Base-by-base conservation (phyloP, 495 filamentous ascomycete genomes). In the Lasiosphaeria hispida region DNA sequence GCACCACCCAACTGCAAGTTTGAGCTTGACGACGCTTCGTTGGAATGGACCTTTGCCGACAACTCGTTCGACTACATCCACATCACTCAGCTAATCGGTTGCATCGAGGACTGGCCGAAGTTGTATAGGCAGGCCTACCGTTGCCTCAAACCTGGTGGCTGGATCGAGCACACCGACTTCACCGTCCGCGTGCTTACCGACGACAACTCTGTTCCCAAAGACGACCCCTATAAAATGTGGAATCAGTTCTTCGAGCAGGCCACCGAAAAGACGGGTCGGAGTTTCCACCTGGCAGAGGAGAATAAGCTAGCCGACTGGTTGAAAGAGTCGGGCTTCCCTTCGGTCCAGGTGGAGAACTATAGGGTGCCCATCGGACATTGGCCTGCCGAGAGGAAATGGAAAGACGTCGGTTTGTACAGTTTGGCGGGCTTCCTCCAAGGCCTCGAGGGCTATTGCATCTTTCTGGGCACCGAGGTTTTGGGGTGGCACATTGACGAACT, bases 41-140 rank as follows among this genome's bases (percentile, higher is more conserved):
- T 69, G 23, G 66, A 71, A 14, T 87, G 83, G 83, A 69, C 76
- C 1, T 85, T 75, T 63, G 56, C 71, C 7, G 64, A 69, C 3
- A 69, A 80, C 43, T 54, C 65, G 45, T 89, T 88, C 62, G 87
- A 89, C 71, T 86, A 82, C 58, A 76, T 89, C 48, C 84, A 88
- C 69, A 73, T 82, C 5, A 77, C 83, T 35, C 69, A 75, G 10
- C 63, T 87, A 37, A 76, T 78, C 53, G 82, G 81, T 23, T 76
- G 72, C 14, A 74, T 87, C 45, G 62, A 59, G 10, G 76, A 87
- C 63, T 88, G 85, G 83, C 68, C 73, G 3, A 68, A 59, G 23
- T 72, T 74, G 1, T 69, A 75, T 34, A 14, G 55, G 33, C 59
- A 78, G 40, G 66, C 62, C 10, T 74, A 65, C 54, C 48, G 41